Evolutionary conservation across 1,284 basidiomycete species (phyloP).

Genomic region (Fistulina hepatica): DNA sequence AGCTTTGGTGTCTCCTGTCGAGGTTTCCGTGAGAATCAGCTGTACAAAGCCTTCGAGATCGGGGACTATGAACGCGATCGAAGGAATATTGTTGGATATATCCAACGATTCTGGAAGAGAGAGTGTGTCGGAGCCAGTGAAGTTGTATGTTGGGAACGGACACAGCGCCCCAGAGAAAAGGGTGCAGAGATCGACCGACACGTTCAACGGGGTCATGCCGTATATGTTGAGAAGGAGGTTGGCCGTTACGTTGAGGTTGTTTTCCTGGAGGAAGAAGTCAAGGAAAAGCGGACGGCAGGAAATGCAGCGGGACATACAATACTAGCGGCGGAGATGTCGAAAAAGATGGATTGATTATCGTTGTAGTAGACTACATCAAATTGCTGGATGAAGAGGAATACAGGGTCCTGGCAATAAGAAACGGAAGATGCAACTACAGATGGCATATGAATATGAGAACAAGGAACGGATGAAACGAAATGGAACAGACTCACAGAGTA

Average conservation of each 20-base stretch:
- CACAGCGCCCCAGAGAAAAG: constrained; percentile 74
- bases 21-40: constrained; percentile 61
- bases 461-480: constrained; percentile 9
- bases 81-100: constrained; percentile 51
- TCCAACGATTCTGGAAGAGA: constrained; percentile 54
- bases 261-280: constrained; percentile 35
- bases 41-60: constrained; percentile 88
- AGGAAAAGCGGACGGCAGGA: constrained; percentile 14
- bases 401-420: constrained; percentile 77
- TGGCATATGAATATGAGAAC: constrained; percentile 4
- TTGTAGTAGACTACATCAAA: constrained; percentile 72
- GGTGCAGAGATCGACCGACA: constrained; percentile 70
- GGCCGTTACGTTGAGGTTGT: constrained; percentile 69
- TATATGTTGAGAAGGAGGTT: constrained; percentile 76
- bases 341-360: constrained; percentile 57
- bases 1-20: constrained; percentile 63
- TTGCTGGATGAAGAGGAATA: constrained; percentile 68
- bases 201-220: constrained; percentile 66
- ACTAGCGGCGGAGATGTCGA: constrained; percentile 66
- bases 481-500: constrained; percentile 41
- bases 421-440: constrained; percentile 63
- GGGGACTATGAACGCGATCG: constrained; percentile 79
- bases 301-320: constrained; percentile 40
- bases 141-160: constrained; percentile 79
- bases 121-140: constrained; percentile 71